Evolutionary conservation across 228 moss, liverwort and hornwort species (phyloP), one percentile per base, ranked within the genome.

Genomic region (Sphagnum magellanicum): DNA sequence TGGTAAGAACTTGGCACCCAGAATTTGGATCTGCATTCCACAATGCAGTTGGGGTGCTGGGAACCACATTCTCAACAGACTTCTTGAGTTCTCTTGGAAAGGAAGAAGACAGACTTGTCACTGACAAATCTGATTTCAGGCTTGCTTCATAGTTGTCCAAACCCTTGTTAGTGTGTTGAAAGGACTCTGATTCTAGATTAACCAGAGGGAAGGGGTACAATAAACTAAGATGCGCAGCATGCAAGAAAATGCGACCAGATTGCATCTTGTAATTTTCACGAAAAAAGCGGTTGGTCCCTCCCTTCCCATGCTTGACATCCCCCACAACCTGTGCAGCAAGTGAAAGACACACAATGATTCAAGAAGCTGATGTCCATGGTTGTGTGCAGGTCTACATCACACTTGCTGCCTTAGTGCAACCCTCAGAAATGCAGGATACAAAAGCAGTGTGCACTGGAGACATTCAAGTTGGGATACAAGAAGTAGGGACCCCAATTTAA

Each of bases 271-370:
- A 82, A 67, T 87, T 66, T 0, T 90, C 87, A 9, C 84, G 73
- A 5, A 90, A 90, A 6, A 63, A 90, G 12, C 84, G 76, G 13
- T 87, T 90, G 0, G 84, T 84, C 60, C 74, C 70, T 4, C 87
- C 90, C 75, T 90, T 90, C 5, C 90, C 90, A n/a, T 90, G 90
- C 49, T 73, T 69, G 0, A 87, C 90, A 60, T 90, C 90, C 48
- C 90, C 90, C 46, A 90, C 74, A 13, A 90, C 90, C 87, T 90
- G 67, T 52, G 64, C n/a, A 77, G 4, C 66, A 53, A 51, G 71
- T 51, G 8, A 72, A 6, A 32, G 49, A 48, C 46, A 59, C 53
- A 72, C 47, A 48, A 14, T 6, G 13, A 55, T 8, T 8, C 55
- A 55, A 55, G 55, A 8, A 55, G 12, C 55, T 8, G 55, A 55